Evolutionary conservation across 1,139 yeast species (phyloP).

Genomic region (Kurtzmaniella quercitrusa): DNA sequence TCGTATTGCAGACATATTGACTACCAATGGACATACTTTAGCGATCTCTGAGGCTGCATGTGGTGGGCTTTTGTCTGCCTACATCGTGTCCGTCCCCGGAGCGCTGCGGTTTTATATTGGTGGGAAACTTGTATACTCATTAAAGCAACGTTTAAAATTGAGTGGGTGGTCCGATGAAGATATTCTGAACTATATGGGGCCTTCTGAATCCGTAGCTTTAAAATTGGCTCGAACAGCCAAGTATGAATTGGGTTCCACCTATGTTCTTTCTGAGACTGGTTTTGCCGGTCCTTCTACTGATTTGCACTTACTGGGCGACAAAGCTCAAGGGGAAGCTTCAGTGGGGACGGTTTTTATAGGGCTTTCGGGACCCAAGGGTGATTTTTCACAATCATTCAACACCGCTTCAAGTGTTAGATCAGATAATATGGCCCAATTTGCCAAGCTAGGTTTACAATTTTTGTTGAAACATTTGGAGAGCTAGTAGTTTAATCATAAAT

Average conservation of each 20-base stretch:
- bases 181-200: conserved; percentile 71
- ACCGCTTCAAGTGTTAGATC: conserved; percentile 53
- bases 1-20: conserved; percentile 54
- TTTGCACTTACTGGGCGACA: conserved; percentile 25
- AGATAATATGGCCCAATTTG: conserved; percentile 71
- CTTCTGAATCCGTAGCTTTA: conserved; percentile 71
- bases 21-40: conserved; percentile 54
- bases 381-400: conserved; percentile 42
- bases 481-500: too few relatives aligned
- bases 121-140: conserved; percentile 74
- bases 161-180: conserved; percentile 78
- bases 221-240: conserved; percentile 74
- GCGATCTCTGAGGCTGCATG: conserved; percentile 88
- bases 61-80: conserved; percentile 81
- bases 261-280: conserved; percentile 80
- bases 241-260: conserved; percentile 78
- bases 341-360: conserved; percentile 74
- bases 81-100: conserved; percentile 77
- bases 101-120: conserved; percentile 83
- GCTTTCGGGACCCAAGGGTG: conserved; percentile 63
- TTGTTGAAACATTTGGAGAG: conserved; percentile 39
- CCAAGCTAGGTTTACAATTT: conserved; percentile 60
- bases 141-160: conserved; percentile 67
- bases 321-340: conserved; percentile 7
- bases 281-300: conserved; percentile 74